Evolutionary conservation across 768 basidiomycete species (phyloP), one percentile per base, ranked within the genome.

Genomic region (Dentipellis sp.): DNA sequence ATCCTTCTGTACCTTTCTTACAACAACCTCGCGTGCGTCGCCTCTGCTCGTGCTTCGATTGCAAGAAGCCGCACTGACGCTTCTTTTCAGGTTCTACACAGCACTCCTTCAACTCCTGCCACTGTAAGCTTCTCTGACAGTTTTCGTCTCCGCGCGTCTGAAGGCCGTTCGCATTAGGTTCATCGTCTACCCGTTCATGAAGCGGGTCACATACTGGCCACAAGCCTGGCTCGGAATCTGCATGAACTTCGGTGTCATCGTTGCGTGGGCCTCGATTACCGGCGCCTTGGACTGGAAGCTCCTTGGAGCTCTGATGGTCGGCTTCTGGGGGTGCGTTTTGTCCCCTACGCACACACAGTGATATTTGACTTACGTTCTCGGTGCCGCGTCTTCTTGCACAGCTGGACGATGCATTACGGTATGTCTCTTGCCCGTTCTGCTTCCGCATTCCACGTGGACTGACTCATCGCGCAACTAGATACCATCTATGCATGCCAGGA

Each of bases 401-500:
- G 72, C 17, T 79, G 75, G 74, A 72, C 74, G 23, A 72, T 79
- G 56, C 69, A 74, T 49, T 78, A 76, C 63, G 78, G 63, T 63
- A 35, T 12, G 58, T 55, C 9, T 19, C 21, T 29, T 16, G 17
- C 19, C 37, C 7, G 29, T 29, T 29, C 6, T 29, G 29, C 29
- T 6, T 29, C 29, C 29, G 10, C n/a, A 10, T 0, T 6, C 21
- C 17, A 2, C 1, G 16, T 34, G 40, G 23, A 3, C 12, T 11
- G 34, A 14, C 52, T 62, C 46, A 57, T 45, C 11, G 10, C 35
- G 14, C 16, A 34, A 2, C 14, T 17, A 68, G 75, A 88, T 65
- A 84, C 84, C 3, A 82, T 86, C 55, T 91, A 91, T 64, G 88
- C 84, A 10, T 88, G 84, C 66, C 80, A 89, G 71, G 88, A 91